Evolutionary conservation across 2,329 filamentous ascomycete species (phyloP), one percentile per base, ranked within the genome.

Genomic region (Botryotinia globosa): DNA sequence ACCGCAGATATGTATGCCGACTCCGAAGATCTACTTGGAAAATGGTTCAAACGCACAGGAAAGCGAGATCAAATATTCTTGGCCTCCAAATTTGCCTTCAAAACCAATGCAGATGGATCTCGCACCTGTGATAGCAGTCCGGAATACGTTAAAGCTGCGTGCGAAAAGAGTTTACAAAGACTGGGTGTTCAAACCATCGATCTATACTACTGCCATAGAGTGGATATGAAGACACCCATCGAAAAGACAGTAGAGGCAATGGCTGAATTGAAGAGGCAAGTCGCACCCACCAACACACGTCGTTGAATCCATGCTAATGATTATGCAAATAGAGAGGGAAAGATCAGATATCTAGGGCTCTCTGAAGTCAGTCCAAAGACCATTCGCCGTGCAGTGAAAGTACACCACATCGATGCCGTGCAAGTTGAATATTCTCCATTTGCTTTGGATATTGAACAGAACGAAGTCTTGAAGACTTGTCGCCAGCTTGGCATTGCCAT

Each of bases 391-490:
- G 87, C 85, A 22, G 79, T 81, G 76, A 83, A 83, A 65, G 79
- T 89, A 22, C 82, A 83, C 64, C 85, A 83, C 56, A 83, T 89
- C 74, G 78, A 83, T 9, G 85, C 86, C 1, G 81, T 87, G 5
- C 86, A 89, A 78, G 81, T 88, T 56, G 87, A 89, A 77, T 88
- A 87, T 80, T 84, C 81, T 44, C 85, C 85, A 0, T 89, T 86
- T 78, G 80, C 83, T 7, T 83, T 90, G 51, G 85, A 89, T 51
- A 88, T 92, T 74, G 90, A 93, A 77, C 79, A 82, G 8, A 85
- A 83, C 1, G 79, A 84, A 37, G 80, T 91, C 1, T 81, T 90
- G 1, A 80, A 83, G 39, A 87, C 88, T 0, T 86, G 84, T 73
- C 84, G 85, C 25, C 87, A 90, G 77, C 85, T 91, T 3, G 88